A percentile compares a stretch with the other conserved stretches of the same genome.
These are phyloP conservation scores for Castanea sativa DNA, from an alignment of 306 rosid species.

Conservation along the genomic window DNA sequence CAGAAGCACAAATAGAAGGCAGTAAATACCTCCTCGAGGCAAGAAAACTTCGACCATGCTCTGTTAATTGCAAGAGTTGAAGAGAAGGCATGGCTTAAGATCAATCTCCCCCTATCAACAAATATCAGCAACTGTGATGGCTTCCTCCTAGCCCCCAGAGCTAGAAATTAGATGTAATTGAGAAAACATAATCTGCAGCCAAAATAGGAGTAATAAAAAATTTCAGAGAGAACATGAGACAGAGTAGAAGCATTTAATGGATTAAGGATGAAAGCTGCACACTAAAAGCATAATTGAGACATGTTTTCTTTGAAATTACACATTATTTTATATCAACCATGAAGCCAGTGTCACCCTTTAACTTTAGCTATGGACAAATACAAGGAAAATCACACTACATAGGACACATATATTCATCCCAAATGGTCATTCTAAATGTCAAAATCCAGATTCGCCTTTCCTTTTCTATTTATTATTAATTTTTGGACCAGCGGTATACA, in stretches of 20 bases:
- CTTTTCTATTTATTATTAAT: background rate
- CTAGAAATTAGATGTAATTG: conserved; percentile 4
- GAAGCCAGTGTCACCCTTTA: background rate
- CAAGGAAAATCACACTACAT: background rate
- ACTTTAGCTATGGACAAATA: background rate
- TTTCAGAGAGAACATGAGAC: conserved; percentile 4
- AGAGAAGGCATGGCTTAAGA: conserved; percentile 73
- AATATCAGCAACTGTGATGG: conserved; percentile 21
- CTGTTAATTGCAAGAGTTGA: conserved; percentile 83
- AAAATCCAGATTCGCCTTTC: background rate
- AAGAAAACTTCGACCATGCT: conserved; percentile 69
- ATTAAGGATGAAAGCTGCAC: background rate
- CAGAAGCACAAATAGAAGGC: conserved; percentile 8
- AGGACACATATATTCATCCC: background rate
- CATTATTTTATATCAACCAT: conserved; percentile 1
- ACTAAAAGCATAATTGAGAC: background rate
- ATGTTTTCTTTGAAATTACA: background rate
- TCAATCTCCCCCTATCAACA: conserved; percentile 32
- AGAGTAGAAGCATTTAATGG: background rate
- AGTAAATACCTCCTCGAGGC: conserved; percentile 80
- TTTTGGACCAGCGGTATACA: background rate
- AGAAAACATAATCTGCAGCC: conserved; percentile 22
- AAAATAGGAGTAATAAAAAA: conserved; percentile 14
- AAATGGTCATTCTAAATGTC: background rate
- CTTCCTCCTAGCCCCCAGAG: conserved; percentile 26